Conservation (phyloP, 345 rosid genomes). For the Corchorus olitorius region DNA sequence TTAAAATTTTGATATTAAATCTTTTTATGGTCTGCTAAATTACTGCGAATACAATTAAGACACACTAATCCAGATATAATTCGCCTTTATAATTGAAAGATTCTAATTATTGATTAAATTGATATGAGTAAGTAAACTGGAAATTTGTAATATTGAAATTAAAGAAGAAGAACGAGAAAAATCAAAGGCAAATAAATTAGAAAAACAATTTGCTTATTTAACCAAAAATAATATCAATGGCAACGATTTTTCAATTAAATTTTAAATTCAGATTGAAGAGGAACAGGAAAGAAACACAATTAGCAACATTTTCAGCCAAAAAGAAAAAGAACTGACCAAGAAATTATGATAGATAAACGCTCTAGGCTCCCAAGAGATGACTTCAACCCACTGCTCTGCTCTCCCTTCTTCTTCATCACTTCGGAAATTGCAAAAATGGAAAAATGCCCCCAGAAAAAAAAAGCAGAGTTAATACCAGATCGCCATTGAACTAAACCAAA, state of each 20-base stretch:
- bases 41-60: background rate
- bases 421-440: constrained; percentile 24
- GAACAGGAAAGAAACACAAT: background rate
- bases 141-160: background rate
- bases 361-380: constrained; percentile 95
- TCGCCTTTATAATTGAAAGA: background rate
- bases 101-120: background rate
- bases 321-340: constrained; percentile 52
- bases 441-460: background rate
- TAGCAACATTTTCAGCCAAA: constrained; percentile 7
- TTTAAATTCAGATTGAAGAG: background rate
- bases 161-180: background rate
- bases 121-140: background rate
- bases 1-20: background rate
- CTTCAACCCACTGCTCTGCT: constrained; percentile 78
- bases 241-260: background rate
- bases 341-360: constrained; percentile 87
- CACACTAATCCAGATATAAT: background rate
- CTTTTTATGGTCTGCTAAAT: background rate
- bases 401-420: constrained; percentile 47
- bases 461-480: constrained; percentile 16
- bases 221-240: background rate
- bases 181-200: background rate
- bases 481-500: background rate
- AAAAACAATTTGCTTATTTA: background rate